Evolutionary conservation across 2,329 filamentous ascomycete genomes (phyloP).

Genomic region (Colletotrichum sansevieriae): DNA sequence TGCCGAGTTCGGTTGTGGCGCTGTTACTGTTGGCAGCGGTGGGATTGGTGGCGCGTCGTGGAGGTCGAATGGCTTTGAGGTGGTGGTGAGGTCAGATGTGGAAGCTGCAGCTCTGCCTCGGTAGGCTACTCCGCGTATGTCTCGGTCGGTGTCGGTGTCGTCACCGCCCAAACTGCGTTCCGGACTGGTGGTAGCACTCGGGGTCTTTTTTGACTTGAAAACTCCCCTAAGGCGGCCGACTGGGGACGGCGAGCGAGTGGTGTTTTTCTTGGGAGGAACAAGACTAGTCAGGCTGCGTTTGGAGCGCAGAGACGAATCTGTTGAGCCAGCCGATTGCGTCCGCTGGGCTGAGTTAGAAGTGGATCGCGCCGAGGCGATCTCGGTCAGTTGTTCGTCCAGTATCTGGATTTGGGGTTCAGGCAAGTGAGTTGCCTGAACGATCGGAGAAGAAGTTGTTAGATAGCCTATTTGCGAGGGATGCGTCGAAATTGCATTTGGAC

Average conservation of each 20-base stretch:
- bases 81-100: conserved; percentile 39
- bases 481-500: conserved; percentile 63
- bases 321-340: conserved; percentile 50
- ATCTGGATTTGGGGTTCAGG: conserved; percentile 60
- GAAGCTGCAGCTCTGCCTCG: conserved; percentile 38
- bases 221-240: conserved; percentile 79
- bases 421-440: conserved; percentile 70
- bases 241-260: conserved; percentile 75
- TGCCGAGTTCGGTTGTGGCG: conserved; percentile 31
- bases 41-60: conserved; percentile 10
- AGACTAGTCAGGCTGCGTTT: conserved; percentile 53
- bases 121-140: conserved; percentile 27
- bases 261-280: conserved; percentile 57
- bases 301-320: conserved; percentile 47
- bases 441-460: conserved; percentile 76
- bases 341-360: conserved; percentile 53
- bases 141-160: conserved; percentile 40
- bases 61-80: conserved; percentile 26
- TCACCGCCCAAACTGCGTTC: conserved; percentile 45
- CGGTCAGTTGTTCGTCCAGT: conserved; percentile 49
- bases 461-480: conserved; percentile 77
- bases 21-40: conserved; percentile 2
- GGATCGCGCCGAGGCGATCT: conserved; percentile 50
- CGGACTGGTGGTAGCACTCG: conserved; percentile 58
- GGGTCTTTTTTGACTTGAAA: conserved; percentile 70